These are phyloP conservation scores for Adenanthera pavonina DNA, from an alignment of 306 rosid genomes.

Conservation along the genomic window DNA sequence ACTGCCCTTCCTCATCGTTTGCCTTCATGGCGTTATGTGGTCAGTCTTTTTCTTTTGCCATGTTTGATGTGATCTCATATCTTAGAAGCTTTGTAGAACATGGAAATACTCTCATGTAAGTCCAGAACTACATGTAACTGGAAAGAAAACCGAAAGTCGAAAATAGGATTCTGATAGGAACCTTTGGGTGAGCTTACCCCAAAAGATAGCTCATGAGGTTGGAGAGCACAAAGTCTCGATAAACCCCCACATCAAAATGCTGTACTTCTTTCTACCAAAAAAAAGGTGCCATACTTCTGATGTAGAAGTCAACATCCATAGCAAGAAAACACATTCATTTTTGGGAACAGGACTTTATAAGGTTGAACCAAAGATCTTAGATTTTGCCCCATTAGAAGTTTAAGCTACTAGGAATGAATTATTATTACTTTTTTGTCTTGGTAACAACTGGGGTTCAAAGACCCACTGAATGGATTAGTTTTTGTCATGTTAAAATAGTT, in stretches of 20 bases:
- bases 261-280: too few species aligned
- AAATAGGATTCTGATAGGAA: constrained; percentile 14
- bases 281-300: background rate
- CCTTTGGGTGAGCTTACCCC: background rate
- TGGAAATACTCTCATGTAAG: constrained; percentile 26
- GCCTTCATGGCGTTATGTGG: constrained; percentile 90
- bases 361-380: constrained; percentile 29
- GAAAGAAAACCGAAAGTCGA: constrained; percentile 35
- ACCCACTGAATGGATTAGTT: background rate
- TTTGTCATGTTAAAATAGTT: constrained; percentile 18
- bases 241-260: background rate
- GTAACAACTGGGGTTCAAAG: too few species aligned
- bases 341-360: constrained; percentile 31
- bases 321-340: background rate
- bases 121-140: constrained; percentile 25
- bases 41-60: constrained; percentile 44
- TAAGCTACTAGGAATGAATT: constrained; percentile 24
- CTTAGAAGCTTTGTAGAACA: background rate
- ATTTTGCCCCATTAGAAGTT: constrained; percentile 20
- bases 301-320: background rate
- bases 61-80: constrained; percentile 28
- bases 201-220: background rate
- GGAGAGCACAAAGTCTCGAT: background rate
- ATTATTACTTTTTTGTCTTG: too few species aligned
- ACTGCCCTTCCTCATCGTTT: constrained; percentile 78